Conservation (phyloP, 140 eudicot species). For the Anethum foeniculum region DNA sequence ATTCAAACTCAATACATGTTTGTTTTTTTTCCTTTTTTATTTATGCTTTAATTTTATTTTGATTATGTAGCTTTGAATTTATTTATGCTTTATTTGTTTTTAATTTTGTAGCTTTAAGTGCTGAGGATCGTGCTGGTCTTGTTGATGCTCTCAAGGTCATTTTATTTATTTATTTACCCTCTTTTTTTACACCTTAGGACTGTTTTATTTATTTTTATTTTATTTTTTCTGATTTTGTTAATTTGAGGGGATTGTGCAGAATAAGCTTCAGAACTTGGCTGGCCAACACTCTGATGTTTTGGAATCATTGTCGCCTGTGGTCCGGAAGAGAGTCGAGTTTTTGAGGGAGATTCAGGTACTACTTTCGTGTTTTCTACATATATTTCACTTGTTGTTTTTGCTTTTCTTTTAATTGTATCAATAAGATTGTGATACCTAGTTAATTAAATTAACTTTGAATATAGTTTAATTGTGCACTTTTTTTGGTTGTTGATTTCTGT, state of each 20-base stretch:
- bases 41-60: neutral
- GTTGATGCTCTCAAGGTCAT: conserved; percentile 75
- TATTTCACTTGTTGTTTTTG: neutral
- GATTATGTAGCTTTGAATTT: conserved; percentile 31
- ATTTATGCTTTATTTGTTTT: neutral
- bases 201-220: neutral
- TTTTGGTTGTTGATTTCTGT: neutral
- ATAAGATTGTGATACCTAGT: neutral
- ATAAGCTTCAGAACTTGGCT: conserved; percentile 75
- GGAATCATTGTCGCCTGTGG: conserved; percentile 50
- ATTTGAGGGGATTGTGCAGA: conserved; percentile 22
- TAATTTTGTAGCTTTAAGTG: conserved; percentile 45
- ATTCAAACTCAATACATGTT: neutral
- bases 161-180: neutral
- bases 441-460: neutral
- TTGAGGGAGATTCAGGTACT: conserved; percentile 69
- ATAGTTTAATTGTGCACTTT: neutral
- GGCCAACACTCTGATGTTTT: conserved; percentile 60
- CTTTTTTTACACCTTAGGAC: too few species aligned
- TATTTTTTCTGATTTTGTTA: neutral
- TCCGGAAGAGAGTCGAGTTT: conserved; percentile 71
- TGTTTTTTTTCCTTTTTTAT: neutral
- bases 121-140: conserved; percentile 80
- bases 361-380: neutral
- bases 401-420: neutral